phyloP scores from a whole-genome alignment of 495 filamentous ascomycete species.

The Aspergillus ostianus region DNA sequence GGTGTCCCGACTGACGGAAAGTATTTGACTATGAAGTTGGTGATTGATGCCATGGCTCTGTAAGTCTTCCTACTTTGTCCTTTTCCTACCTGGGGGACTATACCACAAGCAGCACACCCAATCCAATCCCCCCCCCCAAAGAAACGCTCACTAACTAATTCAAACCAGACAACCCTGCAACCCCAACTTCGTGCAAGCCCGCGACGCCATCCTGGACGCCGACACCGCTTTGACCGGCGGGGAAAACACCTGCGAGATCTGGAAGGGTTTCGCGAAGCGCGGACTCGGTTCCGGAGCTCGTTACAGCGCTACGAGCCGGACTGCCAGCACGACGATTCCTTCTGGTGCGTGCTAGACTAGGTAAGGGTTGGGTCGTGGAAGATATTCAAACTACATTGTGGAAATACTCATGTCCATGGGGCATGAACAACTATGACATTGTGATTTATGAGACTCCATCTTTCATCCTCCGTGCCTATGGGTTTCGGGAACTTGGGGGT shows the following conservation, averaged over 20 bases:
- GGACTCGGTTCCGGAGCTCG: constrained; percentile 31
- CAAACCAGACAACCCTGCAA: constrained; percentile 44
- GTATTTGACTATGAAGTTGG: constrained; percentile 50
- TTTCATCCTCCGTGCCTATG: too few species aligned
- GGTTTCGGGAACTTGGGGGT: too few species aligned
- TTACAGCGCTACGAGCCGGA: not conserved
- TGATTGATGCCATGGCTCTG: constrained; percentile 52
- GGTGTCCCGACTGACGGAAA: constrained; percentile 40
- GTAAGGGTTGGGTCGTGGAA: too few species aligned
- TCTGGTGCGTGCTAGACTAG: not conserved
- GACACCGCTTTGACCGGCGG: constrained; percentile 50
- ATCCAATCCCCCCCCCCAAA: too few species aligned
- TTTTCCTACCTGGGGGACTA: not conserved
- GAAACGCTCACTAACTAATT: not conserved
- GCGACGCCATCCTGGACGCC: constrained; percentile 54
- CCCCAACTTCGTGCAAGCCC: constrained; percentile 48
- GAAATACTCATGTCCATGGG: not conserved
- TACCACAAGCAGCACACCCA: too few species aligned
- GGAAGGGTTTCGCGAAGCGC: constrained; percentile 54
- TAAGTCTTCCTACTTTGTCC: constrained; percentile 1
- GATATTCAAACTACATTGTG: too few species aligned
- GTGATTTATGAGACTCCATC: not conserved
- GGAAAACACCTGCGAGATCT: constrained; percentile 50
- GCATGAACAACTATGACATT: not conserved
- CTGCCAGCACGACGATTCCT: not conserved